Conservation (phyloP, 2,329 filamentous ascomycete genomes). For the Boeremia lycopersici region DNA sequence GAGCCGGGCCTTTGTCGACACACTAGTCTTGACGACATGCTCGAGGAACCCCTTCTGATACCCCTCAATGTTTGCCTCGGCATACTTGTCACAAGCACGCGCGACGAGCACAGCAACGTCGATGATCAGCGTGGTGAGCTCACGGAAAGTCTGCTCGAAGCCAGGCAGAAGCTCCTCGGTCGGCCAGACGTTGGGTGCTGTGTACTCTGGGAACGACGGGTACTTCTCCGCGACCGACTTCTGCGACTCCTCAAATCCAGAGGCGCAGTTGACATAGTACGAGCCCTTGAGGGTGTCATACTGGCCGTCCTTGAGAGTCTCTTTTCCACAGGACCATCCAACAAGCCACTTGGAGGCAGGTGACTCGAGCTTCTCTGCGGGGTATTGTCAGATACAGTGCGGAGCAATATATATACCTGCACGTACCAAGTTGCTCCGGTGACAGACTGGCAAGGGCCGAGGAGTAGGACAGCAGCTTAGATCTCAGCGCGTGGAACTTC, state of each 20-base stretch:
- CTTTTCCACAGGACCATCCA: conserved; percentile 82
- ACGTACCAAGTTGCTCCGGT: conserved; percentile 70
- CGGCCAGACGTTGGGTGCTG: conserved; percentile 90
- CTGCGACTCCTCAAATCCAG: conserved; percentile 64
- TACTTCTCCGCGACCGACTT: conserved; percentile 55
- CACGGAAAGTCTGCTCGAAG: conserved; percentile 74
- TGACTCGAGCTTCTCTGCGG: conserved; percentile 54
- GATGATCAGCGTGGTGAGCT: conserved; percentile 83
- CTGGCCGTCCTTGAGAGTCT: conserved; percentile 77
- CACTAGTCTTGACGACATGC: conserved; percentile 81
- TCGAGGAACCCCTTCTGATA: conserved; percentile 84
- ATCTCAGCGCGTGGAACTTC: conserved; percentile 73
- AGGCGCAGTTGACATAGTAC: conserved; percentile 80
- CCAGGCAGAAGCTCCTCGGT: conserved; percentile 69
- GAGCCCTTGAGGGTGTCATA: conserved; percentile 83
- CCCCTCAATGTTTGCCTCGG: conserved; percentile 74
- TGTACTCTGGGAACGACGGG: conserved; percentile 84
- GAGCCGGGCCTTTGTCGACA: conserved; percentile 87
- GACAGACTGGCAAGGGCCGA: conserved; percentile 88
- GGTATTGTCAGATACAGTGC: conserved; percentile 13
- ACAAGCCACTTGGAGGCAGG: conserved; percentile 64
- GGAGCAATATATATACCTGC: background rate
- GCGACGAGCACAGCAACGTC: conserved; percentile 89
- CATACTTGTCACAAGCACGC: conserved; percentile 86
- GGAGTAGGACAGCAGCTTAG: conserved; percentile 79